These are phyloP conservation scores for Penicillium macrosclerotiorum DNA, from an alignment of 495 filamentous ascomycete species.

Conservation along the genomic window DNA sequence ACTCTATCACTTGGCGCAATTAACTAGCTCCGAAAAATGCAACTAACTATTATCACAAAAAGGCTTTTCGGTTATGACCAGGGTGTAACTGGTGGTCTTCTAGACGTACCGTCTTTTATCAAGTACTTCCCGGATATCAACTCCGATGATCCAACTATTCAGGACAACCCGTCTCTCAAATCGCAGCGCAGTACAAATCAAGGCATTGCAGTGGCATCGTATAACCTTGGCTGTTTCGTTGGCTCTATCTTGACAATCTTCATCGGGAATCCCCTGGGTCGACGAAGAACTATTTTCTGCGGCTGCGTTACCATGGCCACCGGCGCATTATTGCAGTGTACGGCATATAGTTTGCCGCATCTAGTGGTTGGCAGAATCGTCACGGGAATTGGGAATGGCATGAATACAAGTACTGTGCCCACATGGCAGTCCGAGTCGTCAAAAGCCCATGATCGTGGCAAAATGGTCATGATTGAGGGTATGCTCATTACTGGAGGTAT, in stretches of 20 bases:
- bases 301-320: conserved; percentile 65
- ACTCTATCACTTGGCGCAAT: neutral
- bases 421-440: conserved; percentile 64
- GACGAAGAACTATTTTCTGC: conserved; percentile 63
- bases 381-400: conserved; percentile 67
- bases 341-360: conserved; percentile 57
- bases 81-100: conserved; percentile 56
- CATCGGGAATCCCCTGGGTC: conserved; percentile 68
- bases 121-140: conserved; percentile 49
- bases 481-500: conserved; percentile 66
- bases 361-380: conserved; percentile 65
- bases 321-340: conserved; percentile 63
- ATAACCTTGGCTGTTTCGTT: conserved; percentile 75
- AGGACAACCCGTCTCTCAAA: neutral
- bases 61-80: conserved; percentile 56
- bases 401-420: conserved; percentile 50
- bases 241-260: conserved; percentile 68
- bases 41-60: neutral
- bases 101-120: conserved; percentile 52
- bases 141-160: conserved; percentile 8
- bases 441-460: conserved; percentile 66
- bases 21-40: neutral
- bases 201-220: conserved; percentile 58
- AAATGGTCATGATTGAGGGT: conserved; percentile 75
- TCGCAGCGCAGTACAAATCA: conserved; percentile 34